Evolutionary conservation across 768 basidiomycete species (phyloP), one percentile per base, ranked within the genome.

Genomic region (Suillus sp.): DNA sequence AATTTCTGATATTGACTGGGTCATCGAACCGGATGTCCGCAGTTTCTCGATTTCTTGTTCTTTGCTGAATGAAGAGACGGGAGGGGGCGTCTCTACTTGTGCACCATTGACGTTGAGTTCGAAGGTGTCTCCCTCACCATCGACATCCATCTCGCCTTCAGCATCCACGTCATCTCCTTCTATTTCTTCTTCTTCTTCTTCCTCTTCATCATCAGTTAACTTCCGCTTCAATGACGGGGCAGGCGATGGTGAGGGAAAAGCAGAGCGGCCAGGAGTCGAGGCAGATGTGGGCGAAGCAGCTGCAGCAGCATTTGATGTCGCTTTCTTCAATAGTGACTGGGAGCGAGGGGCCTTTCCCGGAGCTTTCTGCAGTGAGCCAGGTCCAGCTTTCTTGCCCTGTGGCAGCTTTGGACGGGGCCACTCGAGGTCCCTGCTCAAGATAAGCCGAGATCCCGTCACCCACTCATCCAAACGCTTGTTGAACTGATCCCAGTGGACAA

Each of bases 401-500:
- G 81, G 78, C 20, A 81, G 77, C 71, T 94, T 95, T 1, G 96
- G 95, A 64, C 93, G 92, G 3, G 97, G 96, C 95, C 93, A 96
- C 76, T 99, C 95, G 67, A 99, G 84, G 71, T 97, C 95, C 66
- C 90, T 84, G 64, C 79, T 83, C 51, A 96, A 81, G 47, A 99
- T 84, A 62, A 99, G 84, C 45, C 96, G 87, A 1, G 92, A 90
- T 18, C 92, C 93, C 16, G 91, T 79, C 27, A 99, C 90, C 97
- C 97, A 99, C 61, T 97, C 97, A 73, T 99, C 97, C 45, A 99
- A 82, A 66, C 97, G 95, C 76, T 99, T 99, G 82, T 99, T 99
- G 84, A 98, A 99, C 67, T 93, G 88, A 69, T 98, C 95, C 90
- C 96, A 99, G 72, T 99, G 97, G 22, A 99, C 94, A 72, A 99